phyloP scores from a whole-genome alignment of 176 grass and related monocot genomes.

The Miscanthus lutarioriparius region DNA sequence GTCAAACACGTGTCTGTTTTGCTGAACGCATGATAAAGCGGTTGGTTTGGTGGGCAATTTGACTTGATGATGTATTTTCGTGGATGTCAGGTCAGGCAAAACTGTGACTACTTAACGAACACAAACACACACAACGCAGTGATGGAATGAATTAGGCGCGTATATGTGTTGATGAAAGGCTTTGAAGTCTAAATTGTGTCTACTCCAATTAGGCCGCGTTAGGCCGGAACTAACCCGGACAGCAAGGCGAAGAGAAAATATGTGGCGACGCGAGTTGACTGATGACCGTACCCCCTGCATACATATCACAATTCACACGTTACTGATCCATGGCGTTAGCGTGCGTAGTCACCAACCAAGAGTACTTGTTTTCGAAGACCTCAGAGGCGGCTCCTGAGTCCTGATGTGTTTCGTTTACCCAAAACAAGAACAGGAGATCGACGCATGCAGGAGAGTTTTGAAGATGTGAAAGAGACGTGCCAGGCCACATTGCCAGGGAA shows the following conservation, averaged over 20 bases:
- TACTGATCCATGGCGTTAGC: background rate
- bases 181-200: background rate
- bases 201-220: background rate
- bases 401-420: background rate
- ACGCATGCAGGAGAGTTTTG: background rate
- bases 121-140: background rate
- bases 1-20: background rate
- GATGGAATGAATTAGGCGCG: slow-evolving; percentile 16
- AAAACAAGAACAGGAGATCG: background rate
- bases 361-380: background rate
- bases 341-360: background rate
- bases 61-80: background rate
- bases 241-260: background rate
- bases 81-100: background rate
- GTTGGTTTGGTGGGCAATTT: background rate
- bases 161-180: background rate
- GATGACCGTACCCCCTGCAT: background rate
- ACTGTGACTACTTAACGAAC: background rate
- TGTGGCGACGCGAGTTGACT: background rate
- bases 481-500: background rate
- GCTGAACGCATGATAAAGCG: background rate
- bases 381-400: background rate
- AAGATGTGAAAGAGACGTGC: background rate
- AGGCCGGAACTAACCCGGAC: slow-evolving; percentile 1
- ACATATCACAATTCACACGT: background rate